A percentile compares a stretch with the other conserved stretches of the same genome.
These are phyloP conservation scores for Ceratobasidium sp. DNA, from an alignment of 1,284 basidiomycete genomes.

Conservation along the genomic window DNA sequence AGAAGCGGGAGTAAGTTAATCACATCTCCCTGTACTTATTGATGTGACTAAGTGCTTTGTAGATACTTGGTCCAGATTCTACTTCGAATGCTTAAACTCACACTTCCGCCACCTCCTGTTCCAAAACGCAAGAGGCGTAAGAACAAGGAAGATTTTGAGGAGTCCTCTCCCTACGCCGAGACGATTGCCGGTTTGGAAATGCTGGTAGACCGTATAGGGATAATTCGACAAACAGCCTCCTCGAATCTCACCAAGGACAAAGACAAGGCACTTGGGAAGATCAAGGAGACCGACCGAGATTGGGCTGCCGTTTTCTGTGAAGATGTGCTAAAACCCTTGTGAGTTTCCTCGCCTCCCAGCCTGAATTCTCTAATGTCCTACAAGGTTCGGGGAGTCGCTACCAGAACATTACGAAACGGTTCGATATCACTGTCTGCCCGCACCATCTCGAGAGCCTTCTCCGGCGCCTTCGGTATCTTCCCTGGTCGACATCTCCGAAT, in stretches of 20 bases:
- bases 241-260: background rate
- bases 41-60: background rate
- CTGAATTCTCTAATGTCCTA: background rate
- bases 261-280: background rate
- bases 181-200: constrained; percentile 12
- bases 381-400: constrained; percentile 7
- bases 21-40: background rate
- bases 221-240: constrained; percentile 2
- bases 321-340: constrained; percentile 18
- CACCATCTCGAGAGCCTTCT: background rate
- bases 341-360: background rate
- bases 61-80: constrained; percentile 27
- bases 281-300: background rate
- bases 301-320: constrained; percentile 26
- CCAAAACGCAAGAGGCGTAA: constrained; percentile 21
- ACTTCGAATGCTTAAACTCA: constrained; percentile 24
- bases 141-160: background rate
- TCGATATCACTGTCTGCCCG: constrained; percentile 16
- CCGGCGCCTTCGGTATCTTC: constrained; percentile 10
- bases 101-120: constrained; percentile 2
- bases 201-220: constrained; percentile 20
- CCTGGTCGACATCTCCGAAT: background rate
- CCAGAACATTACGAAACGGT: constrained; percentile 28
- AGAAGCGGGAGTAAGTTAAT: constrained; percentile 31
- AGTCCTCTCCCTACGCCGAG: background rate